A percentile compares a stretch with the other conserved stretches of the same genome.
Conservation (phyloP, 1,139 yeast genomes). For the Suhomyces kunorum region DNA sequence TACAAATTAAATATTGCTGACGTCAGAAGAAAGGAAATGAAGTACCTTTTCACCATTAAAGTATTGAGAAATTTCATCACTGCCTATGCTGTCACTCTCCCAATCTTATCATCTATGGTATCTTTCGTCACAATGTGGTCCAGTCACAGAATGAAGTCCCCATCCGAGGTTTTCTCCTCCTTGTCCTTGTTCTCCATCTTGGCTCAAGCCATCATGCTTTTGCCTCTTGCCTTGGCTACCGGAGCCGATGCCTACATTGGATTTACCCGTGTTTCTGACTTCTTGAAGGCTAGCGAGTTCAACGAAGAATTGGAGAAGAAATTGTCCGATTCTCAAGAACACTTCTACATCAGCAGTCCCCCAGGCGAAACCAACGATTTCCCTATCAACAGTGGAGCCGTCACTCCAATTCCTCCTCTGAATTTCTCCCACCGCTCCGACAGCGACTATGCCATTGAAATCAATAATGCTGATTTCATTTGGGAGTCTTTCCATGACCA, state of each 20-base stretch:
- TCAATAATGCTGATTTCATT: conserved; percentile 33
- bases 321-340: conserved; percentile 17
- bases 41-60: conserved; percentile 43
- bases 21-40: conserved; percentile 44
- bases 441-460: conserved; percentile 23
- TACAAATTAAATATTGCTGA: conserved; percentile 39
- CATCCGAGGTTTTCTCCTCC: conserved; percentile 51
- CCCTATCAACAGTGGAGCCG: conserved; percentile 6
- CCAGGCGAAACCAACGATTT: conserved; percentile 12
- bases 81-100: conserved; percentile 46
- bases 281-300: conserved; percentile 42
- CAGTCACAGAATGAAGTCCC: conserved; percentile 33
- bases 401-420: background rate
- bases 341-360: conserved; percentile 17
- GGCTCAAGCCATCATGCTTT: conserved; percentile 52
- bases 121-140: conserved; percentile 48
- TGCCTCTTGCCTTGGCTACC: conserved; percentile 56
- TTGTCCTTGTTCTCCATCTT: conserved; percentile 53
- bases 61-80: conserved; percentile 47
- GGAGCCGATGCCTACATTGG: conserved; percentile 59
- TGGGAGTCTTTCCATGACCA: conserved; percentile 42
- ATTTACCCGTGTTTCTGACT: conserved; percentile 47
- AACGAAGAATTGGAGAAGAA: conserved; percentile 25
- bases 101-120: conserved; percentile 21
- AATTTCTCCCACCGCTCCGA: background rate